phyloP scores from a whole-genome alignment of 2,329 filamentous ascomycete species.

The Penicillium sclerotiorum region DNA sequence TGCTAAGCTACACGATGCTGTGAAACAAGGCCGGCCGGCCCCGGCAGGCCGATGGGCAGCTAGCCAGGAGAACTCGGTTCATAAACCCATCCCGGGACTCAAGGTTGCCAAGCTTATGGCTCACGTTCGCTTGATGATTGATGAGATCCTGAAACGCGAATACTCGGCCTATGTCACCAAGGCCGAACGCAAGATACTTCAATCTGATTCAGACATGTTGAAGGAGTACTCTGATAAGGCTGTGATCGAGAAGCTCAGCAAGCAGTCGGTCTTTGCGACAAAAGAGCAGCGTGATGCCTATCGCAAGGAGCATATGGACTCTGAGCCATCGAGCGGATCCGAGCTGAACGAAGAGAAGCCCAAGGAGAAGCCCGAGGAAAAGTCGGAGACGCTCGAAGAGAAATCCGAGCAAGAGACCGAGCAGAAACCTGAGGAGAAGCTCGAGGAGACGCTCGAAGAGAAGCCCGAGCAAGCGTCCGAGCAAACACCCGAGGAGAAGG shows the following conservation, averaged over 20 bases:
- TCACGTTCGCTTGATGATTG: constrained; percentile 37
- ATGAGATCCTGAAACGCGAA: constrained; percentile 35
- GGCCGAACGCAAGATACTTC: constrained; percentile 24
- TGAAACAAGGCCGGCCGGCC: constrained; percentile 22
- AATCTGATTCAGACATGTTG: constrained; percentile 29
- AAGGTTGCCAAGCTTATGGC: constrained; percentile 26
- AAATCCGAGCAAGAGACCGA: background rate
- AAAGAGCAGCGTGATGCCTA: constrained; percentile 25
- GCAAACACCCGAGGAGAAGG: background rate
- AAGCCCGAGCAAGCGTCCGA: background rate
- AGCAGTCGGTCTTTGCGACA: constrained; percentile 24
- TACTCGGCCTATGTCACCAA: constrained; percentile 27
- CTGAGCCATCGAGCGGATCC: background rate
- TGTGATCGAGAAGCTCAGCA: constrained; percentile 16
- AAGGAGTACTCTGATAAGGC: constrained; percentile 33
- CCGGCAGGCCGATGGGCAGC: constrained; percentile 5
- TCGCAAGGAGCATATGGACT: constrained; percentile 12
- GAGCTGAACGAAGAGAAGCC: background rate
- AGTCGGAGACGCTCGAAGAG: background rate
- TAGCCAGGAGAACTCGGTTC: constrained; percentile 14
- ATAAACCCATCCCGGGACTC: constrained; percentile 27
- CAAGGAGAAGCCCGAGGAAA: background rate
- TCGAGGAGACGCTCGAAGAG: background rate
- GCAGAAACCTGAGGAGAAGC: background rate
- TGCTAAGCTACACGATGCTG: constrained; percentile 31